Evolutionary conservation across 306 rosid species (phyloP), one percentile per base, ranked within the genome.

Genomic region (Senna siamea): DNA sequence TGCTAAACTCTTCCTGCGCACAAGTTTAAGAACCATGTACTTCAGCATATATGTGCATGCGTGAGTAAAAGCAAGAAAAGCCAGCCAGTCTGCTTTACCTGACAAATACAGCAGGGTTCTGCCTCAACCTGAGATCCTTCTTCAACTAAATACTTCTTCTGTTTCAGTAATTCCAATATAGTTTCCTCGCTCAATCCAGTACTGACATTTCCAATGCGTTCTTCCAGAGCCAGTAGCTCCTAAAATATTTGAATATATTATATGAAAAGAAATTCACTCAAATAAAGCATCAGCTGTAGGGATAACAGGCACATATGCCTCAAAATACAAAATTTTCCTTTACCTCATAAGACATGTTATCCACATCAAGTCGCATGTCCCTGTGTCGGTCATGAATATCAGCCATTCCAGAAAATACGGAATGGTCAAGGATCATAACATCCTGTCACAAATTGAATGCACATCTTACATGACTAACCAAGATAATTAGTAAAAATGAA

Each of bases 321-420:
- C 19, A 38, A 61, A 55, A 55, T 41, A 51, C 17, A 7, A 40
- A 78, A 69, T 23, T 32, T 19, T 43, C 67, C 30, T n/a, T 37
- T 87, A 95, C 99, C 98, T 93, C 98, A 7, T 93, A 93, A 17
- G 97, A 89, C 99, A 95, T 95, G 88, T 90, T 90, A 75, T 95
- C 99, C 5, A 95, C 99, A 77, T 95, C 99, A 2, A 95, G 96
- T 64, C 99, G 88, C 99, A 95, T 95, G 48, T 95, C 99, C 82
- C 99, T 84, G 72, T 95, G 98, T 19, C 90, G 84, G 43, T 95
- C 99, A 17, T 90, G 97, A 40, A 90, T 80, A 84, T 92, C 97
- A 73, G 97, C 97, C 70, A 95, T 79, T 78, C 96, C 98, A 59
- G 89, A 81, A 55, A 92, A 89, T 59, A 95, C 78, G 1, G 98